Conservation (phyloP, 805 yeast genomes). For the Candida yuanshanica region DNA sequence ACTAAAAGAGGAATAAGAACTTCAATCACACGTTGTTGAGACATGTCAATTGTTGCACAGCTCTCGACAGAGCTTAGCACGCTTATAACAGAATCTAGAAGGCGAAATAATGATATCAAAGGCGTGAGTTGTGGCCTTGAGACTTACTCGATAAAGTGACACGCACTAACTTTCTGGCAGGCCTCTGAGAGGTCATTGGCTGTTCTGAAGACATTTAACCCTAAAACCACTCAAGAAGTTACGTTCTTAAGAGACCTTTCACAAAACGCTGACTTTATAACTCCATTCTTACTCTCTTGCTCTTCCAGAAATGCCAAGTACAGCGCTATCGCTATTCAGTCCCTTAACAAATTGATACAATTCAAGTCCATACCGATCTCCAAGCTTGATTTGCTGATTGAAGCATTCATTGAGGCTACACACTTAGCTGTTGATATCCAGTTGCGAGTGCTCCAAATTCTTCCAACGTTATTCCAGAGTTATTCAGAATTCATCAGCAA, state of each 20-base stretch:
- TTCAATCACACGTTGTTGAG: not conserved
- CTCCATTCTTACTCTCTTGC: constrained; percentile 71
- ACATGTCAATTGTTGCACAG: constrained; percentile 42
- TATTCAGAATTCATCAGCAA: constrained; percentile 55
- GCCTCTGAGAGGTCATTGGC: constrained; percentile 46
- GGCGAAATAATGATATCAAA: constrained; percentile 65
- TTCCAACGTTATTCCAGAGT: constrained; percentile 67
- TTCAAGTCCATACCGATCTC: constrained; percentile 48
- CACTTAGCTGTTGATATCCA: constrained; percentile 78
- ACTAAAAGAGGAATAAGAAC: not conserved
- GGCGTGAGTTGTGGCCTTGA: constrained; percentile 32
- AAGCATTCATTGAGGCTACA: constrained; percentile 67
- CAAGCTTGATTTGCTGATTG: constrained; percentile 51
- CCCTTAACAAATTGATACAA: constrained; percentile 56
- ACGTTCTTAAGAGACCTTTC: constrained; percentile 31
- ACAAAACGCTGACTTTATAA: constrained; percentile 46
- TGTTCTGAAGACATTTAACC: constrained; percentile 32
- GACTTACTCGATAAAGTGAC: not conserved
- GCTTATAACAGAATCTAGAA: constrained; percentile 62
- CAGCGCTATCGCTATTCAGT: constrained; percentile 64
- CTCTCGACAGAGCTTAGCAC: constrained; percentile 52
- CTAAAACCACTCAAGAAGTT: constrained; percentile 23
- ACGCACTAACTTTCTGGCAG: constrained; percentile 10
- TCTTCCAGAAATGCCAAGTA: constrained; percentile 70
- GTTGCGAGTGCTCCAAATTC: constrained; percentile 74